Percentiles rank a stretch among this genome's conserved stretches.
Conservation (phyloP, 495 filamentous ascomycete species). For the Penicillium dipodomyicola region DNA sequence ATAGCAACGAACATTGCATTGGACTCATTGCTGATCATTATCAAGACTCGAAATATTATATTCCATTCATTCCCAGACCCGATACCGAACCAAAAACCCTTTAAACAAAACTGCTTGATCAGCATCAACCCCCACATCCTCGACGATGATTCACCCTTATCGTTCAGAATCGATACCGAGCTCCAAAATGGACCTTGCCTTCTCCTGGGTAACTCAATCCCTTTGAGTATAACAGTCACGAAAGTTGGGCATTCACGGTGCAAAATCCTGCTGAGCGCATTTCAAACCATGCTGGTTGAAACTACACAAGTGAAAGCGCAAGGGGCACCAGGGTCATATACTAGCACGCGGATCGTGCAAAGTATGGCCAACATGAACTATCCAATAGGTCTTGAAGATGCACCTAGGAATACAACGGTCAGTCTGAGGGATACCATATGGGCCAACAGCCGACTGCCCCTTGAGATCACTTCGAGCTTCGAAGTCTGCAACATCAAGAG, state of each 20-base stretch:
- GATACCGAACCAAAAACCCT: background rate
- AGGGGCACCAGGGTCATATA: background rate
- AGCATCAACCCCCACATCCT: background rate
- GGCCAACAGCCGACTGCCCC: background rate
- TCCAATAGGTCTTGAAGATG: background rate
- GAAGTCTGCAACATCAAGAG: conserved; percentile 12
- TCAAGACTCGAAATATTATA: background rate
- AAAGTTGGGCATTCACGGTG: background rate
- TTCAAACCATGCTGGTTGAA: conserved; percentile 9
- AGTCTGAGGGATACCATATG: background rate
- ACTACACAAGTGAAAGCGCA: conserved; percentile 3
- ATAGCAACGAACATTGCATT: no score
- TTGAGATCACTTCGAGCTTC: background rate
- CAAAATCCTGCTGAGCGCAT: background rate
- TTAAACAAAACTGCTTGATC: background rate
- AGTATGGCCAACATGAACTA: conserved; percentile 4
- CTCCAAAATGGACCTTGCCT: conserved; percentile 2
- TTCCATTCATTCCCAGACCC: background rate
- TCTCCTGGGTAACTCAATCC: background rate
- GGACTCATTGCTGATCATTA: background rate
- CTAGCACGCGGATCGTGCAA: conserved; percentile 3
- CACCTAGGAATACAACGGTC: background rate
- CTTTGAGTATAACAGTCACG: background rate
- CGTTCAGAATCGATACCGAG: background rate
- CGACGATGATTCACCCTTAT: background rate